Evolutionary conservation across 345 rosid species (phyloP), one percentile per base, ranked within the genome.

Genomic region (Populus alba): DNA sequence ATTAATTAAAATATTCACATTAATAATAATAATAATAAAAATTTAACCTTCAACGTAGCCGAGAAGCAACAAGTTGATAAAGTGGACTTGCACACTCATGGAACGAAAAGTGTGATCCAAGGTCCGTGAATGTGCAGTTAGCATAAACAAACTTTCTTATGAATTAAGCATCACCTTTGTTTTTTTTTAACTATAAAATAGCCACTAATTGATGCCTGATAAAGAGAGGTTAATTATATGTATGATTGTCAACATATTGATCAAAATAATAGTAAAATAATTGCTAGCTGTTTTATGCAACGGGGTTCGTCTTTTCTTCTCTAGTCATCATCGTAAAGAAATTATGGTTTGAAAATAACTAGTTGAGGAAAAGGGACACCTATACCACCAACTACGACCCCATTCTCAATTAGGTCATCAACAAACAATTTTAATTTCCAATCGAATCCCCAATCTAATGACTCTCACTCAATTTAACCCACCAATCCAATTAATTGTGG

Each of bases 121-220:
- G 29, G 15, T 31, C 23, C 45, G 2, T 41, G 45, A 2, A 3
- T 41, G 45, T 2, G 45, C 27, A 27, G 27, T 10, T 41, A 41
- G 12, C 47, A 22, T 12, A 61, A 53, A 16, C 16, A 29, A 67
- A 16, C 5, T 74, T 74, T 61, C 82, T 74, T 79, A 69, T 68
- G 53, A 70, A 74, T 74, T 79, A 79, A 79, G 82, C 65, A 79
- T 74, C 17, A 20, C 20, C 75, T 79, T 79, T 49, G 20, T 39
- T 3, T 16, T 70, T n/a, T 6, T 3, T 10, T 5, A 33, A 33
- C 35, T 1, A 23, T 11, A 13, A 70, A 45, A 29, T 47, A 8
- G 27, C 41, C 23, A 45, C 38, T 73, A n/a, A 29, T 41, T 41
- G 18, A 68, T 53, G n/a, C 23, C 3, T 33, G 66, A 66, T 29